A percentile compares a stretch with the other conserved stretches of the same genome.
Evolutionary conservation across 1,139 yeast genomes (phyloP).

Genomic region (Wickerhamomyces sp.): DNA sequence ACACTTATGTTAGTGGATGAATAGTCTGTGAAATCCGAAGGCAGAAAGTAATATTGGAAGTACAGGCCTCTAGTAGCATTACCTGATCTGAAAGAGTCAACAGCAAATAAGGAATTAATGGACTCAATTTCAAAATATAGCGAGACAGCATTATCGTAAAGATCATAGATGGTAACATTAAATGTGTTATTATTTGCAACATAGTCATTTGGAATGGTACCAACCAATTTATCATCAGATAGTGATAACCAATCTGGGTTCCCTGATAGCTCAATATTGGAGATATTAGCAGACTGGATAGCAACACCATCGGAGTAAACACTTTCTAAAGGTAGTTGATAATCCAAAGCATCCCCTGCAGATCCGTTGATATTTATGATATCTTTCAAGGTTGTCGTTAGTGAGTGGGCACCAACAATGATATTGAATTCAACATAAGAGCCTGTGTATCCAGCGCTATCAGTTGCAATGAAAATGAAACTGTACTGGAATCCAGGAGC

Average conservation of each 20-base stretch:
- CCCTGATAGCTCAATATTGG: conserved; percentile 41
- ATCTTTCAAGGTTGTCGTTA: conserved; percentile 50
- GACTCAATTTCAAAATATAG: conserved; percentile 46
- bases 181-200: conserved; percentile 39
- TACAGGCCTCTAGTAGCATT: conserved; percentile 63
- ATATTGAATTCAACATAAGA: conserved; percentile 66
- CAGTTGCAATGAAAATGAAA: conserved; percentile 77
- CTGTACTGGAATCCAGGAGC: conserved; percentile 81
- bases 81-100: conserved; percentile 45
- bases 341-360: conserved; percentile 47
- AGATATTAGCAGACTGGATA: conserved; percentile 49
- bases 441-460: conserved; percentile 71
- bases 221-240: conserved; percentile 42
- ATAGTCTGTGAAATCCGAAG: conserved; percentile 51
- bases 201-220: conserved; percentile 50
- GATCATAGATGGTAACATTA: conserved; percentile 56
- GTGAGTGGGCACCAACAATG: conserved; percentile 82
- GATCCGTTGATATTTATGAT: conserved; percentile 64
- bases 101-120: conserved; percentile 44
- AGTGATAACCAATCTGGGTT: conserved; percentile 62
- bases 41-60: conserved; percentile 50
- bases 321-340: conserved; percentile 55
- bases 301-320: conserved; percentile 56
- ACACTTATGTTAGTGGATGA: conserved; percentile 48
- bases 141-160: conserved; percentile 58